Base-by-base conservation (phyloP, 2,329 filamentous ascomycete genomes). In the Xylaria sp. region DNA sequence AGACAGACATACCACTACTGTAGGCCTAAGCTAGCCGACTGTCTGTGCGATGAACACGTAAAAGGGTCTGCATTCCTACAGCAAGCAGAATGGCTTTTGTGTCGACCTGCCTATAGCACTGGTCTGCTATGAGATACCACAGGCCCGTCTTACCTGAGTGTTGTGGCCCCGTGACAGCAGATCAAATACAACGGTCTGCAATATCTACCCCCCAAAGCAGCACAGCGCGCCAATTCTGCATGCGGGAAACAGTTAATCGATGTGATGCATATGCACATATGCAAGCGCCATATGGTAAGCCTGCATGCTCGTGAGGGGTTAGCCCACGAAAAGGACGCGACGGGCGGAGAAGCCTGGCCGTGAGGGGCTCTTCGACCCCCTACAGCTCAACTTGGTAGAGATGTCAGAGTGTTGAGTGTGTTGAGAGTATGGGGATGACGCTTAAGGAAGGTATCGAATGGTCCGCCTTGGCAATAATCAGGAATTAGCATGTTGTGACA, bases 221-320 rank as follows among this genome's bases (percentile, higher is more conserved):
- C 38, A 46, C 40, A 55, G 60, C n/a, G 52, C 55, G 29, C 37
- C 55, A 58, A 48, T 57, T n/a, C 60, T 60, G 60, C 63, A 60
- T 63, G 60, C 63, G 31, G 60, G 60, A 63, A 53, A 60, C 41
- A 54, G 47, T 60, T 57, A 60, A 63, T 63, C 55, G 58, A 63
- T 60, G 56, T 54, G 54, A 51, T 66, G 60, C 57, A 61, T 58
- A 63, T 60, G 56, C 53, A 59, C 48, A 57, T 59, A 62, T 66
- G 61, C 61, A 62, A 59, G 58, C 55, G 64, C 58, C 62, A 64
- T 62, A 59, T 66, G 64, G 58, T 60, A 40, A 60, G 55, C 48
- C 54, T 60, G 53, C 64, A 60, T 65, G 46, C 58, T 53, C 37
- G 54, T 65, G 62, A 66, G 57, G 58, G 58, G 54, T 58, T 47